These are phyloP conservation scores for Globisporangium apiculatum DNA, from an alignment of 352 stramenopile species.

Conservation along the genomic window DNA sequence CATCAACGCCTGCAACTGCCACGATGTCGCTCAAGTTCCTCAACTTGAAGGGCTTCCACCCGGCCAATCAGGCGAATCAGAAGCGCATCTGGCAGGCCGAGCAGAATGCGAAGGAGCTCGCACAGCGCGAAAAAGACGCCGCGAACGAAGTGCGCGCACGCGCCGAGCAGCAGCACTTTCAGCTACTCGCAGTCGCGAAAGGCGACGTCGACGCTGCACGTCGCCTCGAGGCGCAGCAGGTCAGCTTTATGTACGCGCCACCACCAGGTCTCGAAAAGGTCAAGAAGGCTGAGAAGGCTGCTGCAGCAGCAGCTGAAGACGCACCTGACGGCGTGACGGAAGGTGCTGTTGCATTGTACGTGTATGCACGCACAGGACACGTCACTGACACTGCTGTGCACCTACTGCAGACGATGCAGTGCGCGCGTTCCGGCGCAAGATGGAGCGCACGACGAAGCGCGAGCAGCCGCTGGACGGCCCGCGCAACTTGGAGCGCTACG, in stretches of 20 bases:
- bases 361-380: neutral
- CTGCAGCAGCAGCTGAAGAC: slow-evolving; percentile 23
- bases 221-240: slow-evolving; percentile 40
- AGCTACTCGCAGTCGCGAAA: slow-evolving; percentile 47
- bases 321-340: slow-evolving; percentile 10
- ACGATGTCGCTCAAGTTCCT: slow-evolving; percentile 79
- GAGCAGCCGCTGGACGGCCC: slow-evolving; percentile 12
- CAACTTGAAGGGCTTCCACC: slow-evolving; percentile 75
- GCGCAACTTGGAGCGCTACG: slow-evolving; percentile 66
- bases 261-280: slow-evolving; percentile 53
- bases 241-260: slow-evolving; percentile 71
- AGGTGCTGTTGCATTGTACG: neutral
- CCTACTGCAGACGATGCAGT: slow-evolving; percentile 47
- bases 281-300: slow-evolving; percentile 10
- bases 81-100: slow-evolving; percentile 83
- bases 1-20: neutral
- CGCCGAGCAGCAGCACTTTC: slow-evolving; percentile 39
- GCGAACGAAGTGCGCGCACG: slow-evolving; percentile 61
- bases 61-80: slow-evolving; percentile 74
- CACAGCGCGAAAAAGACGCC: slow-evolving; percentile 49
- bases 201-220: slow-evolving; percentile 42
- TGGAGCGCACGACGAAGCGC: slow-evolving; percentile 24
- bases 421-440: slow-evolving; percentile 51
- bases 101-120: slow-evolving; percentile 46
- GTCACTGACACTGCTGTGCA: neutral